Evolutionary conservation across 208 protist genomes (phyloP), one percentile per base, ranked within the genome.

Genomic region (Trypanosoma mega): DNA sequence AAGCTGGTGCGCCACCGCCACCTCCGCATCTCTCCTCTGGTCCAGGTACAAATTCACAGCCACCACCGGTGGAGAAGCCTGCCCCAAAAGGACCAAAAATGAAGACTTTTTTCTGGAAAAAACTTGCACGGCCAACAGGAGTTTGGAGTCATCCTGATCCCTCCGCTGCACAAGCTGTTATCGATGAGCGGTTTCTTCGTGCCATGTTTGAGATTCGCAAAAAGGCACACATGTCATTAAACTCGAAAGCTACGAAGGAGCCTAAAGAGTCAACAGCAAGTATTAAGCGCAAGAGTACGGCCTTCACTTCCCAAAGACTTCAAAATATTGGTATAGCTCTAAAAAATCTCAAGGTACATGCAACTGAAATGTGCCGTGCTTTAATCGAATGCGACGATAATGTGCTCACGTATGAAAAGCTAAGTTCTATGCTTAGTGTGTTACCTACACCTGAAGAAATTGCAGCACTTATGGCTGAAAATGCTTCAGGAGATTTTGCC

Each of bases 101-200:
- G 33, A 93, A 93, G 58, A 80, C 82, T 2, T 67, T 93, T 53
- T 93, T 93, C 48, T 93, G 86, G 86, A 90, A 88, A 56, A 89
- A 89, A 50, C 44, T 89, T 2, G 39, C 72, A 0, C 75, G 77
- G 45, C 44, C 79, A 33, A 80, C 73, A 36, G 85, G 85, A 16
- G 61, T 92, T 31, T 92, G 85, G 85, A 63, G 68, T 9, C 65
- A 69, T 31, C 11, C 45, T 27, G 75, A 85, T 49, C 11, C 18
- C 33, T 34, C 62, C 16, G 58, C 68, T 37, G 18, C 41, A 2
- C 47, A 69, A 14, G 51, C 57, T 27, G 48, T 83, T 2, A 64
- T 85, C 14, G 85, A 89, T 59, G 73, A 86, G 11, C n/a, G 30
- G 37, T 92, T 88, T 72, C 56, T 92, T 44, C 55, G 58, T 14